Conservation (phyloP, 257 asterid species). For the Sherardia arvensis region DNA sequence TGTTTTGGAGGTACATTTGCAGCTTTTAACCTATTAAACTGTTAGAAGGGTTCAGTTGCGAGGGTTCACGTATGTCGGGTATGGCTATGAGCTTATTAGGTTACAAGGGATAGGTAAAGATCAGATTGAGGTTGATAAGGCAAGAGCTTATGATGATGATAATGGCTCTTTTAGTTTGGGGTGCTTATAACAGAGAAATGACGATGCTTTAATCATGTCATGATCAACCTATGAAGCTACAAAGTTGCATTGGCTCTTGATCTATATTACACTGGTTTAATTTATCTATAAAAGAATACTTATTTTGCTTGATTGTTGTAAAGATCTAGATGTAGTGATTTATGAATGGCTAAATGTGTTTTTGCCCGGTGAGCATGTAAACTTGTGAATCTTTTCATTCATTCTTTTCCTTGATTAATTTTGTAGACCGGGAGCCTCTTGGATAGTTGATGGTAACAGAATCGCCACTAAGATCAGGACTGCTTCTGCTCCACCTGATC, state of each 20-base stretch:
- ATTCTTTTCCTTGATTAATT: conserved; percentile 8
- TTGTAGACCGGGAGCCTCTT: conserved; percentile 69
- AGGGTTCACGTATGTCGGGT: too few species aligned
- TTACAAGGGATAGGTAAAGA: background rate
- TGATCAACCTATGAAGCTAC: background rate
- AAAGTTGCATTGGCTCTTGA: background rate
- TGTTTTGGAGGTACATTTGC: background rate
- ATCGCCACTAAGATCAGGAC: conserved; percentile 81
- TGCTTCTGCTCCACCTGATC: conserved; percentile 62
- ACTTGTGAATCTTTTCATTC: background rate
- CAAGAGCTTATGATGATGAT: too few species aligned
- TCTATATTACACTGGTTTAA: background rate
- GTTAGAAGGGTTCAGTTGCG: too few species aligned
- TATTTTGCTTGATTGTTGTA: background rate
- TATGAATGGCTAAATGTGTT: background rate
- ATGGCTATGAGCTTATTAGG: too few species aligned
- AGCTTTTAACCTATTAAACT: too few species aligned
- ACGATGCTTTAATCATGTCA: background rate
- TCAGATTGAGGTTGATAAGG: too few species aligned
- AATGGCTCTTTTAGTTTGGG: too few species aligned
- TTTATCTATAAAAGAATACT: background rate
- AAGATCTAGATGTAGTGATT: background rate
- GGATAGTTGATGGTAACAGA: conserved; percentile 84
- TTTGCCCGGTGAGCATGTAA: background rate
- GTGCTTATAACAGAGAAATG: too few species aligned